Percentiles rank a stretch among this genome's conserved stretches.
Evolutionary conservation across 192 early-diverging fungal genomes (phyloP).

Genomic region (Backusella mclennaniae): DNA sequence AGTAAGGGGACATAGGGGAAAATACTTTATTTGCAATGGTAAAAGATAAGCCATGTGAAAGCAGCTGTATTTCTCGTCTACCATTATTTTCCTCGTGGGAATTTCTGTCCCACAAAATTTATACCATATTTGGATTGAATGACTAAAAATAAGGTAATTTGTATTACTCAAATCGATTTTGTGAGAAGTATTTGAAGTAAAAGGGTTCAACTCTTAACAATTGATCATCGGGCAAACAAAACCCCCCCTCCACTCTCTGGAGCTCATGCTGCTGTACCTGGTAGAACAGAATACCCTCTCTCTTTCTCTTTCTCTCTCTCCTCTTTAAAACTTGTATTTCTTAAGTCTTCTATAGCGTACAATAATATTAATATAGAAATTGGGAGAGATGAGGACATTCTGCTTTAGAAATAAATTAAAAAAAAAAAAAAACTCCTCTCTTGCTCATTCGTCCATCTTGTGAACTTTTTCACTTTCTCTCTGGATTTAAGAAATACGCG

Average conservation of each 20-base stretch:
- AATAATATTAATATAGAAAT: not conserved
- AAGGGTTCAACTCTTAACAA: not conserved
- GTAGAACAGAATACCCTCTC: not conserved
- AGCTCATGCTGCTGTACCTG: not conserved
- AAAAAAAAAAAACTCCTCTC: too few species aligned
- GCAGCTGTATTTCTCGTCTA: not conserved
- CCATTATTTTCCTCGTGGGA: conserved; percentile 3
- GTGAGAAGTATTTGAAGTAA: not conserved
- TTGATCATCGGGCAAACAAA: not conserved
- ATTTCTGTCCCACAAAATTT: not conserved
- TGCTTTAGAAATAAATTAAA: not conserved
- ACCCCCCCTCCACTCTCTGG: not conserved
- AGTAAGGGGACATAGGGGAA: not conserved
- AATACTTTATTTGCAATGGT: not conserved
- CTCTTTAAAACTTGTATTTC: not conserved
- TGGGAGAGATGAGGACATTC: not conserved
- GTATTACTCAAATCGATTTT: not conserved
- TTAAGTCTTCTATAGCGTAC: not conserved
- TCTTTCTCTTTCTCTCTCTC: not conserved
- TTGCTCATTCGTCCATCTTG: not conserved
- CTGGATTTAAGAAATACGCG: not conserved
- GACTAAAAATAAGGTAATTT: conserved; percentile 6
- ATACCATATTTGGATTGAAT: not conserved
- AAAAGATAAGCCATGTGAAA: not conserved
- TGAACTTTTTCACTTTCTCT: not conserved